A percentile compares a stretch with the other conserved stretches of the same genome.
These are phyloP conservation scores for Ceratocystis variospora DNA, from an alignment of 2,329 filamentous ascomycete species.

Conservation along the genomic window DNA sequence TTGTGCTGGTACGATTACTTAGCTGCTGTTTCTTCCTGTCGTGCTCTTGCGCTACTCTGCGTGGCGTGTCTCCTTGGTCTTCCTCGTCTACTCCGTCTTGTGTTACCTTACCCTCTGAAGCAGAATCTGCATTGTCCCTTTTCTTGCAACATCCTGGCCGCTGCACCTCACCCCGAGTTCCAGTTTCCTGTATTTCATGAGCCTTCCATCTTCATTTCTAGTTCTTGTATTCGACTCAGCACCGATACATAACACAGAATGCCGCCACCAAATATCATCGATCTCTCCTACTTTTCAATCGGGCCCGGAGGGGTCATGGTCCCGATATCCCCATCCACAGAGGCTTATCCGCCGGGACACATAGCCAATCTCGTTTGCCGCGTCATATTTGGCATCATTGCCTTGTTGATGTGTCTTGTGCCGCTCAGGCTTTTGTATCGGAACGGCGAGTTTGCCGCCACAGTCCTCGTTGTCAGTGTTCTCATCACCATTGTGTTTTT, in stretches of 20 bases:
- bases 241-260: conserved; percentile 10
- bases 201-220: neutral
- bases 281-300: conserved; percentile 12
- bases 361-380: conserved; percentile 36
- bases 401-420: conserved; percentile 35
- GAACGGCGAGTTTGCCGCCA: conserved; percentile 41
- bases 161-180: neutral
- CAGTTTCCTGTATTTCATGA: neutral
- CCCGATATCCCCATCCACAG: conserved; percentile 19
- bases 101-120: neutral
- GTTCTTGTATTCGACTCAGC: neutral
- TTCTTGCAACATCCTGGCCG: neutral
- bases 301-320: neutral
- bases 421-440: conserved; percentile 38
- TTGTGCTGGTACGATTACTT: neutral
- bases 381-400: conserved; percentile 34
- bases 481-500: conserved; percentile 36
- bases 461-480: conserved; percentile 35
- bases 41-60: neutral
- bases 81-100: neutral
- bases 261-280: conserved; percentile 17
- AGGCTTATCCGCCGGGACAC: conserved; percentile 20
- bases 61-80: neutral
- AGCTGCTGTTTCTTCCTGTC: neutral
- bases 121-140: neutral